A percentile compares a stretch with the other conserved stretches of the same genome.
Conservation (phyloP, 768 basidiomycete species). For the Suillus paluster region DNA sequence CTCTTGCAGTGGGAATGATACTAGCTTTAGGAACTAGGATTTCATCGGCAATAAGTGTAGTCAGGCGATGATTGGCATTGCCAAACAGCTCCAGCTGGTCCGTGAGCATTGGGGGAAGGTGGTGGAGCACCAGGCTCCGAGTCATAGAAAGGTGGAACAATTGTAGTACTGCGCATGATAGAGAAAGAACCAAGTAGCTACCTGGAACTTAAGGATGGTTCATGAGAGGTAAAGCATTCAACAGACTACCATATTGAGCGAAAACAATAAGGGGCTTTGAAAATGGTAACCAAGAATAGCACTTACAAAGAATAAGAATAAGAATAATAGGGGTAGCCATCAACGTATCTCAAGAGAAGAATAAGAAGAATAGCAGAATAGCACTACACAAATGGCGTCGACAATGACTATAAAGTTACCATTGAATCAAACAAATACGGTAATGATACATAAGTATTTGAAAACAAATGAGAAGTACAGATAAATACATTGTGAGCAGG, state of each 20-base stretch:
- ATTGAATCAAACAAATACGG: background rate
- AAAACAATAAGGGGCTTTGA: background rate
- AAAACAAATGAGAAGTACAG: background rate
- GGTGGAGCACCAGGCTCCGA: background rate
- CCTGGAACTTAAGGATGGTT: background rate
- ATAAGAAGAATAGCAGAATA: too few relatives aligned
- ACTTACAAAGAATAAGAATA: too few relatives aligned
- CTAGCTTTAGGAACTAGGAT: background rate
- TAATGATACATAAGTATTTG: background rate
- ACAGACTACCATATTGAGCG: background rate
- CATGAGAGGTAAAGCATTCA: background rate
- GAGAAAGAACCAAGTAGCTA: background rate
- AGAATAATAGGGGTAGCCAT: too few relatives aligned
- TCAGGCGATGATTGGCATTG: background rate
- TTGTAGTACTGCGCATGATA: conserved; percentile 5
- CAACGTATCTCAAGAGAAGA: too few relatives aligned
- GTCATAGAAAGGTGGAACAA: conserved; percentile 10
- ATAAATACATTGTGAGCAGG: background rate
- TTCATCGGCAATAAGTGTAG: conserved; percentile 5
- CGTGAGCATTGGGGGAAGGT: background rate
- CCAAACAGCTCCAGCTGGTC: conserved; percentile 11
- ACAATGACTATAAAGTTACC: background rate
- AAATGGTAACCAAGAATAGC: background rate
- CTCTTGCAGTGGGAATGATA: background rate
- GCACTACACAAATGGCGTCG: too few relatives aligned